These are phyloP conservation scores for Arabidopsis thaliana DNA, from an alignment of 345 rosid genomes.

Conservation along the genomic window TAIR10.1 NC_003076.8:18968501-18969000, in stretches of 20 bases:
- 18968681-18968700: constrained; percentile 38
- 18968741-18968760: constrained; percentile 37
- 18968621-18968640: constrained; percentile 31
- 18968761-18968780: constrained; percentile 16
- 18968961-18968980: neutral
- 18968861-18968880: constrained; percentile 1
- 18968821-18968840: neutral
- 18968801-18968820: neutral
- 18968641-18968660: constrained; percentile 3
- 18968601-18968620: neutral
- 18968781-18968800: neutral
- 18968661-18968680: neutral
- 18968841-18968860: neutral
- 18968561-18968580: neutral
- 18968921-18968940: neutral
- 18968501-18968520: neutral
- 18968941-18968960: neutral
- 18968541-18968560: constrained; percentile 28
- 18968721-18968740: constrained; percentile 45
- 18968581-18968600: neutral
- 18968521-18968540: neutral
- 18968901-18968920: neutral
- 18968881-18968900: neutral
- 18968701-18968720: constrained; percentile 4
- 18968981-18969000: neutral